These are phyloP conservation scores for Gossypium herbaceum DNA, from an alignment of 345 rosid species.

Conservation along the genomic window DNA sequence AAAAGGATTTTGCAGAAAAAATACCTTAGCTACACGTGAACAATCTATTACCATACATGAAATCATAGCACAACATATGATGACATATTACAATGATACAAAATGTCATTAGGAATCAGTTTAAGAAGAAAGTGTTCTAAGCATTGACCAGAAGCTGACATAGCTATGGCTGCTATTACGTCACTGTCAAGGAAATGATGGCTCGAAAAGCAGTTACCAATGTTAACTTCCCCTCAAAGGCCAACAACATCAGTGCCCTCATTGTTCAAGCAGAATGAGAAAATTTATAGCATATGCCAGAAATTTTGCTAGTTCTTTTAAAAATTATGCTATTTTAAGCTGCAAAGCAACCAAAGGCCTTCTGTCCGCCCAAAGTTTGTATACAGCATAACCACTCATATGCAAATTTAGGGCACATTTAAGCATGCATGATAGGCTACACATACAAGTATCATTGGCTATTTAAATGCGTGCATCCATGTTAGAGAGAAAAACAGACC, in stretches of 20 bases:
- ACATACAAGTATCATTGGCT: not conserved
- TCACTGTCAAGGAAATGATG: not conserved
- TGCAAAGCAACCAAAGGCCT: not conserved
- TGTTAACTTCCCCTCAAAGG: not conserved
- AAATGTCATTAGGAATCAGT: not conserved
- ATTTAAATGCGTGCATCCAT: not conserved
- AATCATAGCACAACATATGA: not conserved
- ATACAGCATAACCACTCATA: not conserved
- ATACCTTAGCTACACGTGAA: not conserved
- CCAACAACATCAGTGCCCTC: not conserved
- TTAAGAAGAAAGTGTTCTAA: not conserved
- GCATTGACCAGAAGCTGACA: not conserved
- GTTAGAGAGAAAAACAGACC: constrained; percentile 29
- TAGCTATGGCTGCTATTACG: not conserved
- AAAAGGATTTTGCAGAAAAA: not conserved
- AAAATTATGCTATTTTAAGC: not conserved
- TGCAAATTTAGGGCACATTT: not conserved
- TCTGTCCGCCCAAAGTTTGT: not conserved
- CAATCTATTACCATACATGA: constrained; percentile 8
- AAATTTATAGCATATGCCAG: not conserved
- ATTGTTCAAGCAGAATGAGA: constrained; percentile 1
- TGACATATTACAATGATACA: not conserved
- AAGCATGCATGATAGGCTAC: not conserved
- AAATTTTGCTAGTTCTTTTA: not conserved
- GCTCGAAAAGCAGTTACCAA: not conserved